phyloP scores from a whole-genome alignment of 805 yeast species.

The Metschnikowia baotianmanensis region DNA sequence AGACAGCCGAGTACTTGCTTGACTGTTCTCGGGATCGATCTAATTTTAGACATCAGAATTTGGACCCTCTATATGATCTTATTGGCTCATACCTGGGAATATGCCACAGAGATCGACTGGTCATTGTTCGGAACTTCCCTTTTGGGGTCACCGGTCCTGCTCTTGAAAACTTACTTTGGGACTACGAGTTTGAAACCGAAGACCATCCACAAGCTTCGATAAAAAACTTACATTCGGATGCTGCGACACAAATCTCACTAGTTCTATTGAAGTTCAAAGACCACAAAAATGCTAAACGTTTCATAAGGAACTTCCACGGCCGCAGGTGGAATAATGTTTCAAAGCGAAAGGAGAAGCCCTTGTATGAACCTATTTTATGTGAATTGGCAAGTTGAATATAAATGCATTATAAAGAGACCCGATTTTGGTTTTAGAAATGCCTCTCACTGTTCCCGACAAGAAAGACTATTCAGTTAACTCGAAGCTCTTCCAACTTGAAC shows the following conservation, averaged over 20 bases:
- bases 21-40: slow-evolving; percentile 10
- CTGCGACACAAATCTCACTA: slow-evolving; percentile 25
- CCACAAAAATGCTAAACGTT: slow-evolving; percentile 45
- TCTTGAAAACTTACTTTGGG: slow-evolving; percentile 45
- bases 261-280: slow-evolving; percentile 46
- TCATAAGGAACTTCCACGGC: slow-evolving; percentile 55
- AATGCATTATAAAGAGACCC: not conserved
- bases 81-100: slow-evolving; percentile 22
- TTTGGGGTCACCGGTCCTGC: slow-evolving; percentile 37
- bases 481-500: slow-evolving; percentile 11
- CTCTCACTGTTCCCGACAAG: not conserved
- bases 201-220: slow-evolving; percentile 20
- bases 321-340: slow-evolving; percentile 35
- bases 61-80: slow-evolving; percentile 16
- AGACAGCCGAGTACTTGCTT: slow-evolving; percentile 1
- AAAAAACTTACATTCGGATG: slow-evolving; percentile 25
- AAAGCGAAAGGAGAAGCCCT: slow-evolving; percentile 24
- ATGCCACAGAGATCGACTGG: slow-evolving; percentile 26
- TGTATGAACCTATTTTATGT: slow-evolving; percentile 38
- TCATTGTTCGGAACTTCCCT: slow-evolving; percentile 48
- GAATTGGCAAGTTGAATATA: slow-evolving; percentile 29
- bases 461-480: slow-evolving; percentile 1
- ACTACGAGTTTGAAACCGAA: slow-evolving; percentile 41
- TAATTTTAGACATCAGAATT: not conserved
- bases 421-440: not conserved